A percentile compares a stretch with the other conserved stretches of the same genome.
Conservation (phyloP, 805 yeast genomes). For the Pichia gijzeniarum region DNA sequence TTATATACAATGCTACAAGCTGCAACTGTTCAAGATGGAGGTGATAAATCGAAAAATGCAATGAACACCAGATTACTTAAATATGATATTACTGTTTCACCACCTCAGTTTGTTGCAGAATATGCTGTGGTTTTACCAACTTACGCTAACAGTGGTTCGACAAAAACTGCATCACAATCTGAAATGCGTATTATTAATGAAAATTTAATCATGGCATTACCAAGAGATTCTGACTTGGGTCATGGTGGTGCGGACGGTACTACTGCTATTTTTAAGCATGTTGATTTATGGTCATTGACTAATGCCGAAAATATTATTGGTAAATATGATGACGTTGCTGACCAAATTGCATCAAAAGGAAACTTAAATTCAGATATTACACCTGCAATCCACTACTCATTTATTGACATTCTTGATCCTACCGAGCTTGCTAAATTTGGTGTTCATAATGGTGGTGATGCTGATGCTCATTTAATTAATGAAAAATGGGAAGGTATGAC, state of each 20-base stretch:
- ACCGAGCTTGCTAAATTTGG: constrained; percentile 27
- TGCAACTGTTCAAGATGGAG: constrained; percentile 30
- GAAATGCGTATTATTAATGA: constrained; percentile 26
- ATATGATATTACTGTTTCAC: constrained; percentile 21
- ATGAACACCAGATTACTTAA: constrained; percentile 24
- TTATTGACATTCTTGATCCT: constrained; percentile 23
- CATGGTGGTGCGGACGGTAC: constrained; percentile 20
- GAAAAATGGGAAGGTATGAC: constrained; percentile 32
- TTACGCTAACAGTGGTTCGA: constrained; percentile 20
- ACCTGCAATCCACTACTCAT: constrained; percentile 24
- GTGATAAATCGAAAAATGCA: constrained; percentile 20
- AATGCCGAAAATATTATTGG: constrained; percentile 28
- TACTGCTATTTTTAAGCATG: constrained; percentile 24
- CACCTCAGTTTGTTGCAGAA: constrained; percentile 23
- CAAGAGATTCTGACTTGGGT: constrained; percentile 27
- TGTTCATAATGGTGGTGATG: constrained; percentile 29
- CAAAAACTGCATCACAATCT: constrained; percentile 28
- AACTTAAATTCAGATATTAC: constrained; percentile 19
- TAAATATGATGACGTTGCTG: constrained; percentile 24
- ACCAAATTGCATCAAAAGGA: constrained; percentile 25
- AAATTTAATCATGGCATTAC: constrained; percentile 25
- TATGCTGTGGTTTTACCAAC: constrained; percentile 27
- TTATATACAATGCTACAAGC: constrained; percentile 25
- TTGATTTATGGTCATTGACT: constrained; percentile 24
- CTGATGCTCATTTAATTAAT: constrained; percentile 22